Conservation (phyloP, 257 asterid genomes). For the Echium plantagineum region DNA sequence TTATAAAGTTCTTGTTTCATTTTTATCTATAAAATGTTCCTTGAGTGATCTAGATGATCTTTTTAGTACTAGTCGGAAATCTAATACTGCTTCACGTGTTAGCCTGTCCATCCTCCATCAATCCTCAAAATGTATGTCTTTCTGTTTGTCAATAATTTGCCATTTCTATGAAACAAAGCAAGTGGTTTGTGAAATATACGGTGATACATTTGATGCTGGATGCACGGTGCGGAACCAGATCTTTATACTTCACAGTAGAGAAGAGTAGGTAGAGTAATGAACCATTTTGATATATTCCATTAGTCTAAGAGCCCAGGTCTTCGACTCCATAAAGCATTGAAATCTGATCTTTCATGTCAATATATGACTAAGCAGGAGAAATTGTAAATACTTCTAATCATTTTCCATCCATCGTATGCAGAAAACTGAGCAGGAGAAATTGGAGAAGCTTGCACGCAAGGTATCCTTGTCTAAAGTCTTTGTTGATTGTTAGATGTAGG, state of each 20-base stretch:
- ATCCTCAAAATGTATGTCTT: neutral
- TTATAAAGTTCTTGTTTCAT: too few species aligned
- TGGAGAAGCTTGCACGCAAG: constrained; percentile 89
- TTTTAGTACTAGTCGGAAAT: too few species aligned
- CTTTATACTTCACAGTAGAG: neutral
- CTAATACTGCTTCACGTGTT: neutral
- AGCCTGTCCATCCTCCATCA: neutral
- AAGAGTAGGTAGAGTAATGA: too few species aligned
- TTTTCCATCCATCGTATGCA: constrained; percentile 19
- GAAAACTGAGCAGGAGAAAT: constrained; percentile 77
- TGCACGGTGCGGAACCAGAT: too few species aligned
- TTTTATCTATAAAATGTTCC: too few species aligned
- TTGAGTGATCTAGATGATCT: too few species aligned
- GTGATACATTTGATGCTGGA: neutral
- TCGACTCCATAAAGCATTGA: too few species aligned
- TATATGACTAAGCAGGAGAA: too few species aligned
- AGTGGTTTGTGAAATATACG: neutral
- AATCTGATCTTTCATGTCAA: too few species aligned
- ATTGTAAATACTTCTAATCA: constrained; percentile 5
- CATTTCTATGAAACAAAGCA: neutral
- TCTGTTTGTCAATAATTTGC: too few species aligned
- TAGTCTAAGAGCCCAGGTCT: too few species aligned
- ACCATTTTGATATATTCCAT: neutral
- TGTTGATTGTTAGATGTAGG: neutral
- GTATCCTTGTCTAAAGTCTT: constrained; percentile 16